A percentile compares a stretch with the other conserved stretches of the same genome.
Evolutionary conservation across 2,329 filamentous ascomycete species (phyloP).

Genomic region (Mariannaea sp.): DNA sequence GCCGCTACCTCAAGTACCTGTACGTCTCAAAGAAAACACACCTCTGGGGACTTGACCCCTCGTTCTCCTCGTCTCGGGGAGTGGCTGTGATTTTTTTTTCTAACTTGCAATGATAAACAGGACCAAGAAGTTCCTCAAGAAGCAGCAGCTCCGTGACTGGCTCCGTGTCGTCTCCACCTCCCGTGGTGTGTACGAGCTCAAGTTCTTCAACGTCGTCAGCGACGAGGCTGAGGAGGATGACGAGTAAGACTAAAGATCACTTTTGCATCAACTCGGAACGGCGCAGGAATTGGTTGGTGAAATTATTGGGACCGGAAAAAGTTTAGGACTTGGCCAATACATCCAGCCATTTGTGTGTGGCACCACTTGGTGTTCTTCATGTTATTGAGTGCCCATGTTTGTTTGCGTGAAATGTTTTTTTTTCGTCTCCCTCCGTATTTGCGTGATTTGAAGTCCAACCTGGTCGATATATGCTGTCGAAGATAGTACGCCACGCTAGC

Average conservation of each 20-base stretch:
- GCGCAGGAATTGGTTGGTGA: conserved; percentile 41
- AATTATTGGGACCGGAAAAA: conserved; percentile 40
- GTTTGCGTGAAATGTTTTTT: background rate
- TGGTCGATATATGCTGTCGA: too few species aligned
- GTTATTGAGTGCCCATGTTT: background rate
- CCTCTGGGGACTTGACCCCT: too few species aligned
- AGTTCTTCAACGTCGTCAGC: conserved; percentile 99
- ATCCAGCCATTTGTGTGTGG: conserved; percentile 41
- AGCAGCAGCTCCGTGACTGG: conserved; percentile 99
- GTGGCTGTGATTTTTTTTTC: too few species aligned
- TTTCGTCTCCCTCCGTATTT: too few species aligned
- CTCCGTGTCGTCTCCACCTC: conserved; percentile 97
- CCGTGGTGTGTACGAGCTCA: conserved; percentile 98
- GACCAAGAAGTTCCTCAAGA: conserved; percentile 99
- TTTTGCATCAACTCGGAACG: conserved; percentile 31
- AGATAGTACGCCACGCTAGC: too few species aligned
- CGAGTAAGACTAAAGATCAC: conserved; percentile 71
- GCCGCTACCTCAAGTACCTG: conserved; percentile 99
- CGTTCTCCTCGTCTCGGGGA: background rate
- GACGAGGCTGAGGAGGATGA: conserved; percentile 98
- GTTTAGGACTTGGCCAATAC: conserved; percentile 39
- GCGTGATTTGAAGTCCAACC: background rate
- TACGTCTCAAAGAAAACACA: too few species aligned
- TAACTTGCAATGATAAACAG: conserved; percentile 52
- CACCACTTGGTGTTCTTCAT: conserved; percentile 36